Conservation (phyloP, 2,329 filamentous ascomycete genomes). For the Cyanodermella asteris region DNA sequence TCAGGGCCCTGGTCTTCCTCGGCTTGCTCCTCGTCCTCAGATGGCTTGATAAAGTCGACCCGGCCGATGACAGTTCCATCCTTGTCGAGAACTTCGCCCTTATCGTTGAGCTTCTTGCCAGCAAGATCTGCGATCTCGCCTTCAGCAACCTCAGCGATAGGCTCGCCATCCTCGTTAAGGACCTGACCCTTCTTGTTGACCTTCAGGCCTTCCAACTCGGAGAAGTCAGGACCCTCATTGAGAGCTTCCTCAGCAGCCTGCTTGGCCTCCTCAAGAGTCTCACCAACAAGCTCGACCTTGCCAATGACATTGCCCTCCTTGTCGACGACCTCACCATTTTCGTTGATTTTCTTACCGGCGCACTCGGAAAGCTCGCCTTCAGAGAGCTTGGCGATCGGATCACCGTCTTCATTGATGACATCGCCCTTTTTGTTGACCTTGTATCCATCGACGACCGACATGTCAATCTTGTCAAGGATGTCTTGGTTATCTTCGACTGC, state of each 20-base stretch:
- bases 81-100: constrained; percentile 23
- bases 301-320: constrained; percentile 26
- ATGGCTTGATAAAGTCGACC: constrained; percentile 17
- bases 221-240: constrained; percentile 19
- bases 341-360: constrained; percentile 16
- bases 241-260: constrained; percentile 5
- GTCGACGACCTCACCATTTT: constrained; percentile 23
- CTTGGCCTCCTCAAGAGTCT: constrained; percentile 11
- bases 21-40: constrained; percentile 10
- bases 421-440: constrained; percentile 37
- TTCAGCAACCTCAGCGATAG: constrained; percentile 29
- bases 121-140: constrained; percentile 10
- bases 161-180: constrained; percentile 28
- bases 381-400: constrained; percentile 28
- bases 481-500: constrained; percentile 12
- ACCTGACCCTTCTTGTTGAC: constrained; percentile 33
- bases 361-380: constrained; percentile 15
- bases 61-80: constrained; percentile 26
- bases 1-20: constrained; percentile 10
- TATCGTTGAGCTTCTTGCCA: constrained; percentile 15
- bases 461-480: constrained; percentile 23
- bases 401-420: constrained; percentile 26
- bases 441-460: constrained; percentile 27
- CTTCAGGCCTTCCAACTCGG: constrained; percentile 29
- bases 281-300: constrained; percentile 19